Base-by-base conservation (phyloP, 371 early-diverging fungal genomes). In the Apophysomyces ossiformis region DNA sequence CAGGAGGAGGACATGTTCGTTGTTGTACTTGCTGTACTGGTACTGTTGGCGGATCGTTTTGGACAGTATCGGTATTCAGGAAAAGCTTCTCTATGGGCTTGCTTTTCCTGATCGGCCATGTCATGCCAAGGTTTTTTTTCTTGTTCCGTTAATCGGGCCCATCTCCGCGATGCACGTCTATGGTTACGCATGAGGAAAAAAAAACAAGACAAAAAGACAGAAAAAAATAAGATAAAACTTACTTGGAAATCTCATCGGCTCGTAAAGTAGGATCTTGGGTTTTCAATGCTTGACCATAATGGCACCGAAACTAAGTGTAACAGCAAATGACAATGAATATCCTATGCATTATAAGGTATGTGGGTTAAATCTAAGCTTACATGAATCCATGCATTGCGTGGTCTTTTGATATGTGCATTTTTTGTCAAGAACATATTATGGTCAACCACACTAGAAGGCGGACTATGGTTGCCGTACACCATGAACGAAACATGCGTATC, bases 81-180 rank as follows among this genome's bases (percentile, higher is more conserved):
- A 60, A 81, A 81, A 0, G 81, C 81, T 69, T 75, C 81, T 57
- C 76, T 77, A 45, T 81, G 81, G 5, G 80, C 80, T 21, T 71
- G 63, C 44, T 77, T 79, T 59, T 76, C 77, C 50, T 79, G 77
- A 61, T 79, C 80, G 7, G 80, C 80, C 47, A 79, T 50, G 44
- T 70, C 72, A 66, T 79, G 75, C 81, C 81, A 81, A 21, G 81
- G 81, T 50, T 75, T 78, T 66, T 81, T 81, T 74, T 81, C 78
- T 37, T 68, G 68, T 57, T 81, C 81, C 43, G 81, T 68, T 54
- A 81, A 62, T 37, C 64, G 65, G 39, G 78, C 69, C 81, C 81
- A 81, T 35, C 78, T 72, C 54, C 76, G 72, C 26, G 81, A 81
- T 43, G 81, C 81, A 59, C 78, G 78, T 64, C 81, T 79, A 50